Base-by-base conservation (phyloP, 805 yeast species). In the Kazachstania kunashirensis region DNA sequence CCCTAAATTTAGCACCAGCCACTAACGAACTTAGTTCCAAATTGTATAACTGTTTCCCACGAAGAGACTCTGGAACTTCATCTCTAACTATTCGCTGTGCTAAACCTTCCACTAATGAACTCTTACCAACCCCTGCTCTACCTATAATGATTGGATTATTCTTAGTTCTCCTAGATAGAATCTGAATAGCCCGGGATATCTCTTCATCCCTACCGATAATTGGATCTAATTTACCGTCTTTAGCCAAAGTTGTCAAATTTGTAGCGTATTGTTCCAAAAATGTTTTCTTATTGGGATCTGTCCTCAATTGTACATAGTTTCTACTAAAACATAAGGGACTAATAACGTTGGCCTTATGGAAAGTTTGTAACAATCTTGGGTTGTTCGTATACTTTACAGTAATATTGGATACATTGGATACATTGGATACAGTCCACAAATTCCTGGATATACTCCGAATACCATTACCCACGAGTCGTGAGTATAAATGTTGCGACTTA, bases 151-250 rank as follows among this genome's bases (percentile, higher is more conserved):
- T 95, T 0, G 98, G 98, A 53, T 89, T 89, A 58, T 92, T 92
- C 61, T 89, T 89, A 1, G 96, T 86, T 57, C 97, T 70, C 48
- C 98, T 68, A 1, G 96, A 84, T 31, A 89, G 63, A 33, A 89
- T 88, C 57, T 89, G 97, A 39, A 89, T 80, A 0, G 97, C 89
- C 41, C 98, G 68, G 40, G 89, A 71, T 39, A 89, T 92, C 55
- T 92, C 97, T 44, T 88, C 95, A 52, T 92, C 97, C 44, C 97
- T 70, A 3, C 98, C 98, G 51, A 89, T 92, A 16, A 92, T 97
- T 0, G 98, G 98, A 52, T 89, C 98, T 26, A 89, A 66, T 50
- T 84, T 84, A 20, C 97, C 97, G 37, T 83, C 84, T 43, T 71
- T 70, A 2, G 98, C 98, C 46, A 89, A 58, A 40, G 79, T 76